Evolutionary conservation across 768 basidiomycete genomes (phyloP).

Genomic region (Boletales sp.): DNA sequence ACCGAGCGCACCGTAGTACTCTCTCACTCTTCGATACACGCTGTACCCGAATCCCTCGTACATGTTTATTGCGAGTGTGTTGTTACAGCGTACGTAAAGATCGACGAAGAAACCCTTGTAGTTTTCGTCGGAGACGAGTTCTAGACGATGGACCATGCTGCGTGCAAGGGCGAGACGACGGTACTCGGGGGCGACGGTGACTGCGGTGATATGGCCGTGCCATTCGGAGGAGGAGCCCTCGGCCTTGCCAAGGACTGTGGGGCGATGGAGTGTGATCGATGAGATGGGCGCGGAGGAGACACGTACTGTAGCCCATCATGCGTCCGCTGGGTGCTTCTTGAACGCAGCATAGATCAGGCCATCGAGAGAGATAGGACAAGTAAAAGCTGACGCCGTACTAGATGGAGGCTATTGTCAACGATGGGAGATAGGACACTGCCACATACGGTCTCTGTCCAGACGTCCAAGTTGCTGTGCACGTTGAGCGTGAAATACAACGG

Average conservation of each 20-base stretch:
- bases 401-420: background rate
- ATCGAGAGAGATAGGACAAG: conserved; percentile 80
- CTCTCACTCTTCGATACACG: conserved; percentile 85
- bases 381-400: conserved; percentile 91
- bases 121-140: conserved; percentile 75
- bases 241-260: conserved; percentile 87
- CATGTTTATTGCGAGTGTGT: conserved; percentile 80
- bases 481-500: conserved; percentile 3
- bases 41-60: conserved; percentile 93
- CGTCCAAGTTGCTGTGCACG: conserved; percentile 74
- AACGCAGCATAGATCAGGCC: conserved; percentile 88
- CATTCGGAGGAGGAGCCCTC: conserved; percentile 74
- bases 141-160: conserved; percentile 83
- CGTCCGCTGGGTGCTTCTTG: conserved; percentile 78
- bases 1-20: conserved; percentile 83
- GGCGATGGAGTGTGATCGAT: conserved; percentile 3
- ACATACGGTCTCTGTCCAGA: conserved; percentile 95
- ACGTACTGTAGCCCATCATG: conserved; percentile 91
- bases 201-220: conserved; percentile 94
- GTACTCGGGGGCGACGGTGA: conserved; percentile 93
- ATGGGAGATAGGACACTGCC: background rate
- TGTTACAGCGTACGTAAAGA: conserved; percentile 90
- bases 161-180: conserved; percentile 84
- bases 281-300: conserved; percentile 2
- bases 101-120: conserved; percentile 92